Base-by-base conservation (phyloP, 2,329 filamentous ascomycete species). In the Neospermospora avenae region DNA sequence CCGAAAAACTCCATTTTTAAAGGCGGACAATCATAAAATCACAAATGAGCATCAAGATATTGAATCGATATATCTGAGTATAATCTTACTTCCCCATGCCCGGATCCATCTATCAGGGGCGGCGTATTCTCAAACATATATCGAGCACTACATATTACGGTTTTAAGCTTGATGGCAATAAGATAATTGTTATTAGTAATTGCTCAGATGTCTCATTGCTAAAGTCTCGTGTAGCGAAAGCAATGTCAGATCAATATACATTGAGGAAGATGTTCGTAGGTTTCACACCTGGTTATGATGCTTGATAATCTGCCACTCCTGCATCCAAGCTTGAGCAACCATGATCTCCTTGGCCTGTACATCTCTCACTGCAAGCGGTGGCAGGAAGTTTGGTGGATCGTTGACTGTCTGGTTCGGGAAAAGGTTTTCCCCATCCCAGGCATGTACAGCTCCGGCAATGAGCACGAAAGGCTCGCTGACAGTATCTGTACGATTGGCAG, bases 341-440 rank as follows among this genome's bases (percentile, higher is more conserved):
- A 77, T 74, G 11, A 84, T 75, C 65, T 88, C 78, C 63, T 81
- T 73, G 44, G 74, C 71, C 70, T 92, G 88, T 0, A 82, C 79
- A 14, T 85, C 77, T 3, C 75, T 77, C 5, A 91, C 80, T 2
- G 84, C 75, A 1, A 74, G 69, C 0, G 87, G 87, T 1, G 87
- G 87, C 34, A 90, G 69, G 0, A 82, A 54, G 35, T 65, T 25
- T 4, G 55, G 53, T 8, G 63, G 63, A 4, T 31, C 34, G n/a
- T 63, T 56, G 0, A 65, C 57, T 0, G 86, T 59, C 52, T 87
- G 71, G 59, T 87, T 86, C 1, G 77, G 73, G 53, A 86, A 84
- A n/a, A 89, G 67, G 0, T 86, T 85, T 64, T 88, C 87, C 75
- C 88, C 86, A 66, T 90, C 88, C 87, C 89, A 95, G 71, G 93